Base-by-base conservation (phyloP, 2,329 filamentous ascomycete genomes). In the Tolypocladium inflatum region DNA sequence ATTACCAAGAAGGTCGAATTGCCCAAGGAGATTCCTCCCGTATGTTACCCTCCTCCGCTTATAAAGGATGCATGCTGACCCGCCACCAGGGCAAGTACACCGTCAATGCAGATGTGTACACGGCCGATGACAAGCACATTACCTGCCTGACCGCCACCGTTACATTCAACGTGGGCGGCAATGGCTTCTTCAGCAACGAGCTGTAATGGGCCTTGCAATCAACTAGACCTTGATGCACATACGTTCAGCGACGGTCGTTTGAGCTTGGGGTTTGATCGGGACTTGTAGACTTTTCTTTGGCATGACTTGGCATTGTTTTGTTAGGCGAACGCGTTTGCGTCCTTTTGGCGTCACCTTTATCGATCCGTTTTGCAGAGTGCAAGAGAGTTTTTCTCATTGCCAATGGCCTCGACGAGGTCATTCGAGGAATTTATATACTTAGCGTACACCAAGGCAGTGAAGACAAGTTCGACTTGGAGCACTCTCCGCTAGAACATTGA, bases 121-220 rank as follows among this genome's bases (percentile, higher is more conserved):
- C 84, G 64, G 80, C 78, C 60, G 86, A 95, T 55, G 79, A 83
- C 58, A 78, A 86, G 63, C 86, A 85, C 69, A 88, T 99, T 63
- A 96, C 92, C 60, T 99, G 94, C 76, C 80, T 99, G 68, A 87
- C 87, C 58, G 91, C 91, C 26, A 82, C 78, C 8, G 84, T 94
- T 59, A 70, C 74, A 51, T 93, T 94, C 70, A 53, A n/a, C 1
- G 8, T 58, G 48, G 30, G 9, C 42, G 62, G 70, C 57, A 75
- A 73, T 57, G 72, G 73, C 38, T 70, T 73, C 59, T 74, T 75
- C 59, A 70, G 70, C 57, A 61, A 71, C 42, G 78, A 80, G 61
- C 70, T 80, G 58, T 78, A 67, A 71, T 63, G 52, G 19, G 37
- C 17, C 39, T 55, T 33, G 17, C n/a, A 23, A 6, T n/a, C 42